Base-by-base conservation (phyloP, 495 filamentous ascomycete species). In the Daldinia concentrica region DNA sequence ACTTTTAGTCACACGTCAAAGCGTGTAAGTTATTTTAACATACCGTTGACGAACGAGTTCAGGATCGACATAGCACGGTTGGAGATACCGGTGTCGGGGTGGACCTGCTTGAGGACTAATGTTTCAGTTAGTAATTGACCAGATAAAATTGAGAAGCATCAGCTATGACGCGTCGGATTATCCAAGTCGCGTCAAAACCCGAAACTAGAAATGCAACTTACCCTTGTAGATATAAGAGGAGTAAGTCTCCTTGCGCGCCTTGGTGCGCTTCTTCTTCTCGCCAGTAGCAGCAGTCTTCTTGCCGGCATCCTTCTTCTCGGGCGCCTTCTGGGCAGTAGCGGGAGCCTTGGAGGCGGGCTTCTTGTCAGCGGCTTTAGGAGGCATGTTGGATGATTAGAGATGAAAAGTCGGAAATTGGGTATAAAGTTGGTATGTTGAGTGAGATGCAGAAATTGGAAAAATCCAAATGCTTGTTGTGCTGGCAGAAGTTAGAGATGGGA, bases 151-250 rank as follows among this genome's bases (percentile, higher is more conserved):
- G 39, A 45, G 11, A 52, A 52, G 4, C 30, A 54, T 1, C 14
- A 5, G 26, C 12, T 24, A 12, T 30, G 61, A 54, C 56, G 51
- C 56, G 58, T 65, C 29, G n/a, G 34, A 48, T 26, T n/a, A 30
- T 30, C 22, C 43, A 54, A 63, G 29, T 43, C 57, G 62, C 56
- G 58, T 62, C 54, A 61, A 51, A 14, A 27, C 19, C 26, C 1
- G 7, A 43, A 29, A 59, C 32, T 36, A 43, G 26, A 14, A 41
- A 61, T 60, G 62, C 26, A 63, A 79, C 91, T 83, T 83, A 97
- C 95, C 95, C 88, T 99, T 99, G 91, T 99, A 99, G 88, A 99
- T 99, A 90, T 99, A 99, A 48, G 92, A 95, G 74, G 93, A 97
- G 87, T 99, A 99, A 60, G 95, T 99, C 90, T 99, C 95, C 92